A percentile compares a stretch with the other conserved stretches of the same genome.
These are phyloP conservation scores for Castanopsis chinensis DNA, from an alignment of 306 rosid genomes.

Conservation along the genomic window DNA sequence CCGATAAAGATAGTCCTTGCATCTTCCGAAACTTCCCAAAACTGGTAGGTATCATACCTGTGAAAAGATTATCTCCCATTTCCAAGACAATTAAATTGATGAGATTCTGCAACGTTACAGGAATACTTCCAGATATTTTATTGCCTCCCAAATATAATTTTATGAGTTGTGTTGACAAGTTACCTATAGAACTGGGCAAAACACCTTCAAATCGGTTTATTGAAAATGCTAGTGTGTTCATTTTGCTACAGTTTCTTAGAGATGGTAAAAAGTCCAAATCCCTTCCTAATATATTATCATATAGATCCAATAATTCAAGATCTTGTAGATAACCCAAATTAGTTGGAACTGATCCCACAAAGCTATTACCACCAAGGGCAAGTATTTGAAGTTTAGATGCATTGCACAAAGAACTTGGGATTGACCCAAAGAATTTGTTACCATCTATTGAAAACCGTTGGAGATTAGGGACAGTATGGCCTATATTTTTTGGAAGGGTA, in stretches of 20 bases:
- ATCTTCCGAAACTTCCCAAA: constrained; percentile 23
- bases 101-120: constrained; percentile 21
- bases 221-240: neutral
- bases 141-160: neutral
- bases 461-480: constrained; percentile 33
- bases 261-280: constrained; percentile 23
- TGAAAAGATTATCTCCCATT: neutral
- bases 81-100: neutral
- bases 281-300: neutral
- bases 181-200: constrained; percentile 24
- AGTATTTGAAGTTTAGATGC: constrained; percentile 2
- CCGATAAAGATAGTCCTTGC: neutral
- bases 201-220: constrained; percentile 31
- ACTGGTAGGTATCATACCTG: constrained; percentile 16
- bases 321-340: constrained; percentile 9
- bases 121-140: constrained; percentile 25
- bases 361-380: neutral
- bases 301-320: fast-evolving
- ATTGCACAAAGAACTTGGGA: constrained; percentile 34
- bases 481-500: constrained; percentile 29
- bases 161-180: constrained; percentile 28
- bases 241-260: constrained; percentile 23
- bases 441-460: neutral
- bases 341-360: constrained; percentile 22
- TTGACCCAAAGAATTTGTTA: constrained; percentile 30